Percentiles rank a stretch among this genome's conserved stretches.
These are phyloP conservation scores for Ustulina deusta DNA, from an alignment of 2,329 filamentous ascomycete genomes.

Conservation along the genomic window DNA sequence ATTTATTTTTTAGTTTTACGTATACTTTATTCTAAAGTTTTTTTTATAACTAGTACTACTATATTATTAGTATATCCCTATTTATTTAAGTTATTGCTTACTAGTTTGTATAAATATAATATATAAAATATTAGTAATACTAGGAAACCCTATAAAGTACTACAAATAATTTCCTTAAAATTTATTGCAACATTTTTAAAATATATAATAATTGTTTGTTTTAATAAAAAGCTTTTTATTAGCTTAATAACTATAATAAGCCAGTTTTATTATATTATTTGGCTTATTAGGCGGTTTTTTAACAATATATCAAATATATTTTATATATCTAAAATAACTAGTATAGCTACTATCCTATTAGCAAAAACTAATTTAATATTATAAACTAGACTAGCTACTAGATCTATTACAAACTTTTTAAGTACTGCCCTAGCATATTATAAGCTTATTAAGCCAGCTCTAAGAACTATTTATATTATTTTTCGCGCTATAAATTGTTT, in stretches of 20 bases:
- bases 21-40: conserved; percentile 20
- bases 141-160: conserved; percentile 17
- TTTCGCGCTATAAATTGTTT: conserved; percentile 8
- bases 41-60: conserved; percentile 13
- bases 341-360: conserved; percentile 16
- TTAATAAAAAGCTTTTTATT: no score
- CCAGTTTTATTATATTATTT: conserved; percentile 25
- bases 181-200: conserved; percentile 17
- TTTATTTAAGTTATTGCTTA: no score
- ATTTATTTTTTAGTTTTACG: conserved; percentile 16
- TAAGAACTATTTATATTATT: no score
- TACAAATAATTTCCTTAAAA: conserved; percentile 11
- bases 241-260: no score
- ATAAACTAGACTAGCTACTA: no score
- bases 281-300: conserved; percentile 16
- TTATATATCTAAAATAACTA: conserved; percentile 24
- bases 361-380: conserved; percentile 17
- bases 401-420: no score
- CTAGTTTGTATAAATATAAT: conserved; percentile 26
- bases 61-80: no score
- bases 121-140: conserved; percentile 27
- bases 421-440: no score
- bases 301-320: conserved; percentile 11
- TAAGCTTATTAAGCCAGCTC: no score
- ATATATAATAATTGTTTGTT: no score